A percentile compares a stretch with the other conserved stretches of the same genome.
Conservation (phyloP, 331 rosid species). For the Phaseolus coccineus region DNA sequence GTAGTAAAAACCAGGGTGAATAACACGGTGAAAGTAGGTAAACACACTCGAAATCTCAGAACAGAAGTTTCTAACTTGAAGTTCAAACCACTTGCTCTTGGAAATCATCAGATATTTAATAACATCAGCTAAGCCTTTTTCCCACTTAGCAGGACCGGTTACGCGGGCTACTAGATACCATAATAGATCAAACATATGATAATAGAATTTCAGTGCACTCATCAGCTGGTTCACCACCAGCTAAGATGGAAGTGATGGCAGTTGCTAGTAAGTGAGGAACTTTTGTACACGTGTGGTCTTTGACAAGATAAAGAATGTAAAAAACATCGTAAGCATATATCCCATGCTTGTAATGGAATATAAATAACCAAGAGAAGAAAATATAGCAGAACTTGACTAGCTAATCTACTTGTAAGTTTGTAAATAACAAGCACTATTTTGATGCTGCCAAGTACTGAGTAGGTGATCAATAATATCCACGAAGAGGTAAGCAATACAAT, state of each 20-base stretch:
- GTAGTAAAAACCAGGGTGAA: background rate
- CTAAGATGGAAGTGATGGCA: constrained; percentile 18
- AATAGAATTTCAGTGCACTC: constrained; percentile 15
- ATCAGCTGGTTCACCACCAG: background rate
- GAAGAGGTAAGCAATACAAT: background rate
- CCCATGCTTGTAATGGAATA: background rate
- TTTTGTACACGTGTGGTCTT: constrained; percentile 18
- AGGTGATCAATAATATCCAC: background rate
- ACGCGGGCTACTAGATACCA: background rate
- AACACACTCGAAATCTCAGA: constrained; percentile 37
- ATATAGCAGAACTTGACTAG: background rate
- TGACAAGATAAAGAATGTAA: constrained; percentile 12
- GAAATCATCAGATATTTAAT: constrained; percentile 16
- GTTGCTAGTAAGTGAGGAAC: constrained; percentile 22
- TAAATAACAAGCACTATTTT: background rate
- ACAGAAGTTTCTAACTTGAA: constrained; percentile 9
- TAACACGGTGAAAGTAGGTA: constrained; percentile 17
- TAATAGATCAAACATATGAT: background rate
- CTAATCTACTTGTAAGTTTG: constrained; percentile 30
- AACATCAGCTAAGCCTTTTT: constrained; percentile 3
- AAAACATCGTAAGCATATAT: background rate
- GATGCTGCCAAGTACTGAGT: background rate
- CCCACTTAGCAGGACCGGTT: background rate
- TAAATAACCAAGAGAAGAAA: background rate
- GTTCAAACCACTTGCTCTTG: constrained; percentile 35